Evolutionary conservation across 176 grass and related monocot species (phyloP), one percentile per base, ranked within the genome.

Genomic region (Cenchrus purpureus): DNA sequence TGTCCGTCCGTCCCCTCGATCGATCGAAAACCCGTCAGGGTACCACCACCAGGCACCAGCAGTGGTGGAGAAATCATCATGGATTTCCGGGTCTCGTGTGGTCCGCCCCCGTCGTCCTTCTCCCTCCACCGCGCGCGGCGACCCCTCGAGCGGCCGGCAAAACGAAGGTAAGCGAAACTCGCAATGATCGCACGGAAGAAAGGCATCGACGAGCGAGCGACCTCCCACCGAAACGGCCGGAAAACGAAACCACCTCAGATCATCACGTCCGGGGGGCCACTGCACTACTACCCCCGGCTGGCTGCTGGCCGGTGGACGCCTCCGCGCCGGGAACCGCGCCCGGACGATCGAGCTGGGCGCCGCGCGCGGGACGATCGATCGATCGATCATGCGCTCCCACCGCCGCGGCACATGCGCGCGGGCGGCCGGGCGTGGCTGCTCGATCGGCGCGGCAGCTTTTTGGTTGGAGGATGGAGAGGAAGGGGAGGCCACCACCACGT

Each of bases 171-270:
- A 51, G 20, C 29, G 51, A 74, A 76, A 9, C 12, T 25, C 22
- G 70, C 77, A 89, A 76, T 85, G 71, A 85, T 89, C 77, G 87
- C 44, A 50, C 25, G 87, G 71, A 65, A 57, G 78, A 74, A 75
- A 69, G 32, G 44, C 53, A n/a, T n/a, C n/a, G n/a, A 6, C 63
- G n/a, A n/a, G 45, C 16, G 52, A 54, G 3, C 49, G 8, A 25
- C 20, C 43, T 49, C 77, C 34, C 86, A 73, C 57, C 42, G n/a
- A n/a, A n/a, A n/a, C n/a, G n/a, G n/a, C 57, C 42, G 20, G 1
- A 42, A 29, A 61, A 29, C 2, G 59, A 3, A 11, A 72, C 4
- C 77, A 10, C n/a, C 8, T 3, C 16, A 32, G 31, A 32, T 32
- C 31, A 32, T 32, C 2, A 7, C 10, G 8, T 31, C 19, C 17